A percentile compares a stretch with the other conserved stretches of the same genome.
Evolutionary conservation across 1,284 basidiomycete genomes (phyloP).

Genomic region (Amylostereum areolatum): DNA sequence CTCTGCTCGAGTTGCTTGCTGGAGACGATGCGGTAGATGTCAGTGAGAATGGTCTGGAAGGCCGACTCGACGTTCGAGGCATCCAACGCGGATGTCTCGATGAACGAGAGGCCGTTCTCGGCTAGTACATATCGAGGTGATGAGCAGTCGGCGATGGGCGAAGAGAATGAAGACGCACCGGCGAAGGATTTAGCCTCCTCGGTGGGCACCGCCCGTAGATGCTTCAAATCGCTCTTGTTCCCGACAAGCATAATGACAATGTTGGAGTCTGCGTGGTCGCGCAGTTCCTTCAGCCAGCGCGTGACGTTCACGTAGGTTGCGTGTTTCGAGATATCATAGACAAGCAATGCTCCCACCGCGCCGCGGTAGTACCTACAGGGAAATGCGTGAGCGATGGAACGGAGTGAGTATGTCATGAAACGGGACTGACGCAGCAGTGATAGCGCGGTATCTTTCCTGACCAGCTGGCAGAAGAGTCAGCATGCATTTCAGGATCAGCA

Average conservation of each 20-base stretch:
- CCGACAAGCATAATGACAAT: conserved; percentile 94
- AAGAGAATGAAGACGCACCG: conserved; percentile 44
- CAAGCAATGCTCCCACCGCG: conserved; percentile 88
- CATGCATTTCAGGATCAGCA: background rate
- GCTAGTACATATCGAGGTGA: conserved; percentile 26
- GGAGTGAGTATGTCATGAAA: background rate
- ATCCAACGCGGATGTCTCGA: conserved; percentile 99
- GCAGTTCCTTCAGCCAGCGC: conserved; percentile 97
- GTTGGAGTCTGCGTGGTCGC: conserved; percentile 90
- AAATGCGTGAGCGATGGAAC: conserved; percentile 1
- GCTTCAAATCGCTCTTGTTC: conserved; percentile 98
- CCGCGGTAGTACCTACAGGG: conserved; percentile 88
- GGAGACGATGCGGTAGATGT: conserved; percentile 94
- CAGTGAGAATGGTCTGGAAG: conserved; percentile 96
- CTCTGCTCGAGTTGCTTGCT: conserved; percentile 85
- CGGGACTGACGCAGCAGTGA: conserved; percentile 84
- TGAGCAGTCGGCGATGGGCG: background rate
- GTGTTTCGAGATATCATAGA: conserved; percentile 95
- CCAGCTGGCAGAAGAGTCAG: conserved; percentile 58
- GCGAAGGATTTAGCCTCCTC: conserved; percentile 88
- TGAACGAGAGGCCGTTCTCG: conserved; percentile 88
- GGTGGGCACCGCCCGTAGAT: conserved; percentile 92
- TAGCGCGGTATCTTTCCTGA: conserved; percentile 98
- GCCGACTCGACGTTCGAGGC: conserved; percentile 96
- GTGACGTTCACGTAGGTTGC: conserved; percentile 94